Base-by-base conservation (phyloP, 257 asterid species). In the Marsdenia floribunda region DNA sequence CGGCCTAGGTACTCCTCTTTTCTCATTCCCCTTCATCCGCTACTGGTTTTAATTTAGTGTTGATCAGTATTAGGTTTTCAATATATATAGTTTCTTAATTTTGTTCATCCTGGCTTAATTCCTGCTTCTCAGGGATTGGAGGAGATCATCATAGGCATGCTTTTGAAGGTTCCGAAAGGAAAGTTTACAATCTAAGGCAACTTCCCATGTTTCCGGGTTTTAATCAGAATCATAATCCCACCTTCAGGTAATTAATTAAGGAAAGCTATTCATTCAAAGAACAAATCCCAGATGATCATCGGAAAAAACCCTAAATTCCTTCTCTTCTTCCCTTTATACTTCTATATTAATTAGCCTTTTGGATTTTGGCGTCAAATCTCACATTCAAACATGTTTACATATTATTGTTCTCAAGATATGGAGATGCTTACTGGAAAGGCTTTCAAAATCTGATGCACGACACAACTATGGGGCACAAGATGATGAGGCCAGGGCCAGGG, bases 171-270 rank as follows among this genome's bases (percentile, higher is more conserved):
- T 79, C 72, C 33, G 92, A 88, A 86, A 89, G 82, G 63, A 86
- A 84, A 75, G 68, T 88, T 58, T 92, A 77, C 89, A 85, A 90
- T 75, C 86, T 85, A 42, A 86, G 89, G 75, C 91, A 86, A 79
- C 84, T 90, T 76, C 90, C 92, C 75, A 85, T 81, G 83, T 58
- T 80, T 49, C 76, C 74, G 6, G 77, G 75, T 11, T 61, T 74
- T 42, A 64, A 69, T 69, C 84, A 70, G 37, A 70, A 64, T 80
- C 75, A 70, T 19, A 69, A 70, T 77, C 76, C 89, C 58, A 82
- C 83, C 44, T 70, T 82, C 77, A 86, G 90, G 95, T 90, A 88
- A 61, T 49, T 9, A 8, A 9, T 49, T 40, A 40, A 40, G 15
- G 77, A 6, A 61, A 24, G 15, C 29, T 38, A 21, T 54, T 22